These are phyloP conservation scores for Hirsutella rhossiliensis DNA, from an alignment of 2,329 filamentous ascomycete species.

Conservation along the genomic window DNA sequence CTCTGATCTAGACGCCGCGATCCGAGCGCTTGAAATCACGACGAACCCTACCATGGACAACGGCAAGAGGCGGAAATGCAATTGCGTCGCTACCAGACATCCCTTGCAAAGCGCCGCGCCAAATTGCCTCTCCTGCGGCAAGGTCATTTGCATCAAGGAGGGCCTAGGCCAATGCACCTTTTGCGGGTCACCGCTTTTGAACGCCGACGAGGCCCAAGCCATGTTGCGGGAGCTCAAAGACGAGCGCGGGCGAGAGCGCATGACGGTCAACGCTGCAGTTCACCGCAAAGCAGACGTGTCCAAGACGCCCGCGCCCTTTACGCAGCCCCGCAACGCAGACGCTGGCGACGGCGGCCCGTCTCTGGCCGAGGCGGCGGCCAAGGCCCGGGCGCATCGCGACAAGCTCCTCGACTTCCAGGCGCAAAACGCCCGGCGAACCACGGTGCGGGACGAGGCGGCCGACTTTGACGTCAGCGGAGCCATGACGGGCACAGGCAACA, in stretches of 20 bases:
- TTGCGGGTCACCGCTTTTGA: conserved; percentile 66
- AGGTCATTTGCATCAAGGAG: conserved; percentile 90
- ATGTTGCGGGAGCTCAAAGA: conserved; percentile 78
- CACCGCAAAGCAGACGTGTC: conserved; percentile 56
- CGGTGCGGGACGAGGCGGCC: conserved; percentile 72
- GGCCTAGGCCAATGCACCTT: conserved; percentile 90
- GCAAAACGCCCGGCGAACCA: conserved; percentile 73
- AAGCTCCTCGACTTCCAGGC: conserved; percentile 72
- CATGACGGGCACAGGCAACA: conserved; percentile 33
- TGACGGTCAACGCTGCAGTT: conserved; percentile 64
- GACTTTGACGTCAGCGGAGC: conserved; percentile 43
- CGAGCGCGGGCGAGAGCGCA: conserved; percentile 77
- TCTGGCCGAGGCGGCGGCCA: conserved; percentile 47
- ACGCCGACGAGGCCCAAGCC: conserved; percentile 59
- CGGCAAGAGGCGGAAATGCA: conserved; percentile 54
- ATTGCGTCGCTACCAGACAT: conserved; percentile 80
- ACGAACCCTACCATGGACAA: conserved; percentile 65
- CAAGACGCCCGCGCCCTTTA: conserved; percentile 47
- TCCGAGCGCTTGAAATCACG: conserved; percentile 78
- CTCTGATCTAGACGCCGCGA: conserved; percentile 64
- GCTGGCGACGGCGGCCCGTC: conserved; percentile 17
- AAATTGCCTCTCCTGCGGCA: conserved; percentile 86
- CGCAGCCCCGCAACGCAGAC: conserved; percentile 26
- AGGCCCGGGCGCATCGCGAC: conserved; percentile 69
- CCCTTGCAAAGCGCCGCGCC: conserved; percentile 83